These are phyloP conservation scores for Arthromyces matolae DNA, from an alignment of 768 basidiomycete species.

Conservation along the genomic window DNA sequence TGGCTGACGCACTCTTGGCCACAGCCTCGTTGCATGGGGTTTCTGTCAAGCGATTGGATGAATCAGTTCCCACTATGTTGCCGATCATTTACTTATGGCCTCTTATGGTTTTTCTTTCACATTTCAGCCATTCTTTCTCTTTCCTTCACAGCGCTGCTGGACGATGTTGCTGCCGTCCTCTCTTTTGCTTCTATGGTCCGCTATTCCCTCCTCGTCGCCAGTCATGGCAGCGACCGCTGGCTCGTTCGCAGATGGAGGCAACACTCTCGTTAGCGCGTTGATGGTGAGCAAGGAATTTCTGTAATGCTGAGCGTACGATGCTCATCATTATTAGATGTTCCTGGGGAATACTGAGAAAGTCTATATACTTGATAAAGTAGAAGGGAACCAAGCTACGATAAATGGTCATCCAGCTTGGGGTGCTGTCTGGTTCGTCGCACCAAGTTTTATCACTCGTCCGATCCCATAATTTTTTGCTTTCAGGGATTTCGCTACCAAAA, in stretches of 20 bases:
- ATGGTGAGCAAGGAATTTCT: slow-evolving; percentile 25
- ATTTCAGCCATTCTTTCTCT: background rate
- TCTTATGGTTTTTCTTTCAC: background rate
- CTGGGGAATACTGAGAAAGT: slow-evolving; percentile 64
- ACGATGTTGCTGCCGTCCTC: slow-evolving; percentile 17
- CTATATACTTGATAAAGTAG: slow-evolving; percentile 78
- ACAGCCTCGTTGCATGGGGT: too few relatives aligned
- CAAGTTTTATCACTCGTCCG: background rate
- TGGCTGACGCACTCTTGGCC: slow-evolving; percentile 2
- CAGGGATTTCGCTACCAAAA: slow-evolving; percentile 61
- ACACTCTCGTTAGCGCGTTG: slow-evolving; percentile 36
- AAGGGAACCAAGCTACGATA: slow-evolving; percentile 58
- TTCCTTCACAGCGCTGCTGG: background rate
- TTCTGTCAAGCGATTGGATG: background rate
- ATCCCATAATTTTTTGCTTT: background rate
- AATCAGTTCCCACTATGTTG: background rate
- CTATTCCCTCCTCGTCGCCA: slow-evolving; percentile 18
- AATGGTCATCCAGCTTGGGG: slow-evolving; percentile 62
- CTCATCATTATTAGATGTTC: slow-evolving; percentile 47
- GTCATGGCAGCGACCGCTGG: slow-evolving; percentile 28
- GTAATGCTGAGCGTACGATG: background rate
- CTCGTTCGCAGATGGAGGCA: slow-evolving; percentile 33
- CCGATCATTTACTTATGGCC: slow-evolving; percentile 2
- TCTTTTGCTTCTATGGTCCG: slow-evolving; percentile 25
- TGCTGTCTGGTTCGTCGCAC: slow-evolving; percentile 16